phyloP scores from a whole-genome alignment of 495 filamentous ascomycete species.

The Penicillium manginii region DNA sequence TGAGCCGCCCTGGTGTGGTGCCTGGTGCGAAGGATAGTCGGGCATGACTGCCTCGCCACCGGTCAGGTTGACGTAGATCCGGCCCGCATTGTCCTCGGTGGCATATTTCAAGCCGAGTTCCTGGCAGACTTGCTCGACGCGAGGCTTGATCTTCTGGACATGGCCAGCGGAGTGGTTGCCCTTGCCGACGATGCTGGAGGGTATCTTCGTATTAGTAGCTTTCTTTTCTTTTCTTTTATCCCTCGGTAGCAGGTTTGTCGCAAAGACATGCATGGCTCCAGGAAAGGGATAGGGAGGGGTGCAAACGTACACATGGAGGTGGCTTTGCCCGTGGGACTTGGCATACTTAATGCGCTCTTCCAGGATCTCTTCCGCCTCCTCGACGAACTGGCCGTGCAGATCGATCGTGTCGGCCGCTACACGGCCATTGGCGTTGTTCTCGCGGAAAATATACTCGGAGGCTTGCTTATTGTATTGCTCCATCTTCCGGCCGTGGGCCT shows the following conservation, averaged over 20 bases:
- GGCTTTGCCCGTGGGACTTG: slow-evolving; percentile 67
- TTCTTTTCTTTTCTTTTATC: not conserved
- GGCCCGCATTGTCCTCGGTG: slow-evolving; percentile 85
- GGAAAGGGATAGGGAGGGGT: not conserved
- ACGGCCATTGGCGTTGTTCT: slow-evolving; percentile 78
- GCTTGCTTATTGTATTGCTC: slow-evolving; percentile 86
- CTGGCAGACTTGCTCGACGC: slow-evolving; percentile 81
- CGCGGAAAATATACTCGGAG: slow-evolving; percentile 89
- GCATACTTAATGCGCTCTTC: slow-evolving; percentile 80
- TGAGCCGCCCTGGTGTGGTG: slow-evolving; percentile 17
- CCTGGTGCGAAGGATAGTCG: slow-evolving; percentile 40
- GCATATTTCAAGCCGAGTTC: slow-evolving; percentile 80
- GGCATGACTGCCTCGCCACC: slow-evolving; percentile 63
- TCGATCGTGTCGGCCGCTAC: slow-evolving; percentile 85
- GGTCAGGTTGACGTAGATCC: slow-evolving; percentile 74
- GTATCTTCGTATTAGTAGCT: not conserved
- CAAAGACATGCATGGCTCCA: not conserved
- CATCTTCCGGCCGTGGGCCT: slow-evolving; percentile 76
- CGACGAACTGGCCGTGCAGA: slow-evolving; percentile 89
- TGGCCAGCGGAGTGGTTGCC: slow-evolving; percentile 82
- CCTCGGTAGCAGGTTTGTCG: not conserved
- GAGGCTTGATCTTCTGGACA: slow-evolving; percentile 88
- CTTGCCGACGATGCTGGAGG: slow-evolving; percentile 80
- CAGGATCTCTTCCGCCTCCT: slow-evolving; percentile 90
- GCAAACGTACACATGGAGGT: slow-evolving; percentile 69